Percentiles rank a stretch among this genome's conserved stretches.
These are phyloP conservation scores for Populus trichocarpa DNA, from an alignment of 441 rosid species.

Conservation along the genomic window DNA sequence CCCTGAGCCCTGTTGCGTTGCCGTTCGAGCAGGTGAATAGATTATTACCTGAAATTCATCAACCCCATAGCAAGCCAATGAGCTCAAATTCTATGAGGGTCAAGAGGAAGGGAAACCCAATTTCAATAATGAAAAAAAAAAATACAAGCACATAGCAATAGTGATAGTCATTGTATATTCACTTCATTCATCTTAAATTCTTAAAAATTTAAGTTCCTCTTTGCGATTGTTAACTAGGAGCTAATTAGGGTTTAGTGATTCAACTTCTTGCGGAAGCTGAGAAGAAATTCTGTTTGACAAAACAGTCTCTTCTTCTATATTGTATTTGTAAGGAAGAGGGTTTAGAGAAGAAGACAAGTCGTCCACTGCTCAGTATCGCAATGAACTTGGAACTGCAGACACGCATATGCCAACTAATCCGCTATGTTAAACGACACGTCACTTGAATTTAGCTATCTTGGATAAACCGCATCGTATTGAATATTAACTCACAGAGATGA, in stretches of 20 bases:
- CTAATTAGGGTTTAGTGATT: not conserved
- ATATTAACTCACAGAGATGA: not conserved
- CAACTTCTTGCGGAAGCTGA: not conserved
- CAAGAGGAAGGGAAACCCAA: not conserved
- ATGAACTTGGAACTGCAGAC: not conserved
- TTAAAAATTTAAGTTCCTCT: not conserved
- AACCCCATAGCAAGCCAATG: not conserved
- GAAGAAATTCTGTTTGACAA: not conserved
- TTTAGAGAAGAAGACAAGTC: not conserved
- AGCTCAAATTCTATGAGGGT: not conserved
- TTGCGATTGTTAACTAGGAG: not conserved
- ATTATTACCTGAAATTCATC: constrained; percentile 58
- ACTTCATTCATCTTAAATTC: not conserved
- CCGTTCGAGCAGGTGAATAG: constrained; percentile 84
- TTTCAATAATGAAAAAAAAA: too few relatives aligned
- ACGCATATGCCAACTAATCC: not conserved
- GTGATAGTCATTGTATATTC: not conserved
- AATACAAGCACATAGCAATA: not conserved
- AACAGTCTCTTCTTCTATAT: not conserved
- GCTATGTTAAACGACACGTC: not conserved
- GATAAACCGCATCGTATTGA: not conserved
- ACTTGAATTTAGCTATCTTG: not conserved
- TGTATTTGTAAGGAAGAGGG: not conserved
- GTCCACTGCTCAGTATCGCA: not conserved
- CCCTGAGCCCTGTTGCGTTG: constrained; percentile 90